Evolutionary conservation across 202 grass and related monocot genomes (phyloP).

Genomic region (Elaeis oleifera): DNA sequence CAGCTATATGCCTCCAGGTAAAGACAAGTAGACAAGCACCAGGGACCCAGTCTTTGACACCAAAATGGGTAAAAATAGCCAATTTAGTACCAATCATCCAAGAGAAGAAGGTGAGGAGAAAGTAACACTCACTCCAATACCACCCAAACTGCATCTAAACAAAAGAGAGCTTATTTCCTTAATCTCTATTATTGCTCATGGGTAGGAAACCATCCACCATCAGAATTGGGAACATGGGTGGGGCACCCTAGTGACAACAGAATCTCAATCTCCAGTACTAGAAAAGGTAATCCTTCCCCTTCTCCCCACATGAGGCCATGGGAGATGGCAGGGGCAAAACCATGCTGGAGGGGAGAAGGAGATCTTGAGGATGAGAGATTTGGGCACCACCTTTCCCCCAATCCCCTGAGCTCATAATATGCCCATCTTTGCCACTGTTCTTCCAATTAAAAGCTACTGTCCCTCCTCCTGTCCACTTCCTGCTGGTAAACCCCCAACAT

Average conservation of each 20-base stretch:
- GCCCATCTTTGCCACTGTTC: conserved; percentile 3
- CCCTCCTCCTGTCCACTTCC: conserved; percentile 7
- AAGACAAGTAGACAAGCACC: neutral
- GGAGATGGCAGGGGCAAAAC: conserved; percentile 11
- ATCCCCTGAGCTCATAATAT: conserved; percentile 3
- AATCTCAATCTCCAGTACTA: neutral
- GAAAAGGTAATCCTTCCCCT: neutral
- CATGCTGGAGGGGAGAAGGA: conserved; percentile 15
- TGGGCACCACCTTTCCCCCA: conserved; percentile 9
- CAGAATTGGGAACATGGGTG: neutral
- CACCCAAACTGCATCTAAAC: neutral
- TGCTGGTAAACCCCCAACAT: conserved; percentile 17
- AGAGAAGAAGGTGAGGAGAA: no score
- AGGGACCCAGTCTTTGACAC: neutral
- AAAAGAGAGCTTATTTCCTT: neutral
- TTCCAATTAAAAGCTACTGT: conserved; percentile 12
- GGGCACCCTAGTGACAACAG: neutral
- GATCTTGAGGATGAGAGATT: conserved; percentile 18
- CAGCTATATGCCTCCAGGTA: neutral
- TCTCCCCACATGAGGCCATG: conserved; percentile 9
- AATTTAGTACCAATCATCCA: no score
- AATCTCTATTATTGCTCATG: neutral
- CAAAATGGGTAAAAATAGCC: no score
- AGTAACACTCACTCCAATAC: no score
- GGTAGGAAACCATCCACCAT: neutral